A percentile compares a stretch with the other conserved stretches of the same genome.
These are phyloP conservation scores for Rhizopus sp. DNA, from an alignment of 371 early-diverging fungal genomes.

Conservation along the genomic window DNA sequence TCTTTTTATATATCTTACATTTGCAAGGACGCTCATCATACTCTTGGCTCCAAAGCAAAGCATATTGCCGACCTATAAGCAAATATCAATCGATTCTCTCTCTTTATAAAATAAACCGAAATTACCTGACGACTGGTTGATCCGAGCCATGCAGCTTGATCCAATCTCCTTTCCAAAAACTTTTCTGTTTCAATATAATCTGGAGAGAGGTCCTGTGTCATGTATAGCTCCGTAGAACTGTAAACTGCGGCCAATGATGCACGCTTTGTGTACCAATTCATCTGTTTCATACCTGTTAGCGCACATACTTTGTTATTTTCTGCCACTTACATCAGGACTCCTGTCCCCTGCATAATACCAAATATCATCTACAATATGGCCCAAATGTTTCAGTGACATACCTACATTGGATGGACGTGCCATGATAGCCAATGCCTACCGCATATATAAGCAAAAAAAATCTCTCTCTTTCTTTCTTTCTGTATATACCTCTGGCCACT, in stretches of 20 bases:
- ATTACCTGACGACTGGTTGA: slow-evolving; percentile 51
- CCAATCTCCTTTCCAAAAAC: slow-evolving; percentile 79
- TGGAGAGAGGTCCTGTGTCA: slow-evolving; percentile 84
- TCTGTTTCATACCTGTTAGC: slow-evolving; percentile 40
- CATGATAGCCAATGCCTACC: slow-evolving; percentile 80
- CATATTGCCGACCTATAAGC: slow-evolving; percentile 46
- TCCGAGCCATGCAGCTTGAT: slow-evolving; percentile 68
- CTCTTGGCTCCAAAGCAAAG: slow-evolving; percentile 49
- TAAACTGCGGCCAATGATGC: slow-evolving; percentile 80
- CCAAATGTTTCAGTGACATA: slow-evolving; percentile 68
- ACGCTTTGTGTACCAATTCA: slow-evolving; percentile 89
- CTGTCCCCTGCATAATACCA: slow-evolving; percentile 89
- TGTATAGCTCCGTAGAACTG: slow-evolving; percentile 84
- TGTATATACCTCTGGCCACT: slow-evolving; percentile 79
- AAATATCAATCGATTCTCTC: neutral
- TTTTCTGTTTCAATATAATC: slow-evolving; percentile 69
- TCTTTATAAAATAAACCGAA: neutral
- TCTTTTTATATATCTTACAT: slow-evolving; percentile 31
- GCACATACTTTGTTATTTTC: neutral
- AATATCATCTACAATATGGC: slow-evolving; percentile 80
- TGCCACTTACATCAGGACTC: slow-evolving; percentile 71
- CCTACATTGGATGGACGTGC: slow-evolving; percentile 74
- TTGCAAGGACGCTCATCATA: slow-evolving; percentile 34
- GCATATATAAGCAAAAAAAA: neutral
- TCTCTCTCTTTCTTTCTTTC: neutral